Evolutionary conservation across 768 basidiomycete species (phyloP), one percentile per base, ranked within the genome.

Genomic region (Amanita muscaria): DNA sequence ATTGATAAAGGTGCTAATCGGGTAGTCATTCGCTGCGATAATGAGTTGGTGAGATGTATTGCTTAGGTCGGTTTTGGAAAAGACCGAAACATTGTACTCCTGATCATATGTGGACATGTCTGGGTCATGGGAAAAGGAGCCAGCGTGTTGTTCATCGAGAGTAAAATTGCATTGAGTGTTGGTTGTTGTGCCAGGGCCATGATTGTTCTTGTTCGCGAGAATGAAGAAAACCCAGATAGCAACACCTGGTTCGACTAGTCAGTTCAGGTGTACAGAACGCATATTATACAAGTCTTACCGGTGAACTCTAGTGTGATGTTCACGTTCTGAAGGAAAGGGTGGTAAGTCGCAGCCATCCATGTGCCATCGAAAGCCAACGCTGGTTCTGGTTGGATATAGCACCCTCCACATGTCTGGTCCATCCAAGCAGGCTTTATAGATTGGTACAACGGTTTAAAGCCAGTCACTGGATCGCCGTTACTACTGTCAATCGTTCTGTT

Each of bases 401-500:
- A 65, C 5, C 51, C 56, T 2, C 24, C 5, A 34, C 57, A 61
- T 12, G 45, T 36, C 34, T 53, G 39, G 35, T 55, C 60, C 12
- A 52, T 46, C 65, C 65, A 66, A 18, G 55, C 47, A 29, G 27
- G 27, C 4, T 34, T 51, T 0, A 47, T 1, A 1, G 66, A 65
- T 0, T 41, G 15, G 48, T 57, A 68, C 7, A 49, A 45, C 19
- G 62, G 62, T 10, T 32, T 39, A 6, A 34, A 23, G 2, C 56
- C 52, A 12, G 63, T 65, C 21, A 46, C 49, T 4, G 53, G 50
- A 45, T 68, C 66, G 4, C 65, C 65, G 40, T 53, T 50, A 8
- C 52, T 52, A 49, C 66, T 65, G 37, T 68, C 66, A 23, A 68
- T 66, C 1, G 64, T 66, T 15, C 56, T 47, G 47, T 65, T 65